These are phyloP conservation scores for Dictyostelium firmibasis DNA, from an alignment of 78 protist genomes.

Conservation along the genomic window DNA sequence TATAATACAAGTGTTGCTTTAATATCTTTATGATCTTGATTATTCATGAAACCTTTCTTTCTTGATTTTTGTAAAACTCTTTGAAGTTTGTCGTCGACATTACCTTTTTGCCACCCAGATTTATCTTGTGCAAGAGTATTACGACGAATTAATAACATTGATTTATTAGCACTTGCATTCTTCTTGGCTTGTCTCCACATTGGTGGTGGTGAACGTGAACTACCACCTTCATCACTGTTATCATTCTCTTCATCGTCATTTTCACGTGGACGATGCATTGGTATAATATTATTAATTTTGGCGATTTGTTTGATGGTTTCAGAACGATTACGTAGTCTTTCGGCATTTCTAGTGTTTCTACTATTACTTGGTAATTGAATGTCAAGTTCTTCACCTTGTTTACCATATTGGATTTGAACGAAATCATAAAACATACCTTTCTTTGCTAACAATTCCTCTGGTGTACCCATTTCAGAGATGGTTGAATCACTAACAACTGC, in stretches of 20 bases:
- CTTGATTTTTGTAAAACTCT: conserved; percentile 43
- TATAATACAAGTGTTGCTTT: conserved; percentile 37
- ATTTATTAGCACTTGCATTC: background rate
- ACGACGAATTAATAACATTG: background rate
- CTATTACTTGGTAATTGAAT: conserved; percentile 5
- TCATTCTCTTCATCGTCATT: background rate
- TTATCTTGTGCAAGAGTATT: background rate
- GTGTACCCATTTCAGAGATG: conserved; percentile 85
- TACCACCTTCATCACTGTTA: background rate
- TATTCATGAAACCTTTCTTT: conserved; percentile 54
- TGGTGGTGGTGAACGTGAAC: background rate
- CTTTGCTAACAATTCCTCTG: conserved; percentile 31
- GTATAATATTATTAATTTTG: background rate
- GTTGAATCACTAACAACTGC: conserved; percentile 68
- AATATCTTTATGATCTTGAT: conserved; percentile 35
- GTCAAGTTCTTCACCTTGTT: conserved; percentile 33
- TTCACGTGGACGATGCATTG: background rate
- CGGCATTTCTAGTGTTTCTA: background rate
- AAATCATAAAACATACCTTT: conserved; percentile 55
- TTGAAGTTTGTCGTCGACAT: conserved; percentile 58
- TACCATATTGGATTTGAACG: conserved; percentile 67
- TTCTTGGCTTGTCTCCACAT: conserved; percentile 24
- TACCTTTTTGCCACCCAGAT: conserved; percentile 30
- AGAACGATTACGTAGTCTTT: conserved; percentile 17
- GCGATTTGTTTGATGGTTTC: conserved; percentile 36